Conservation (phyloP, 1,284 basidiomycete species). For the Cryptococcus sp. region DNA sequence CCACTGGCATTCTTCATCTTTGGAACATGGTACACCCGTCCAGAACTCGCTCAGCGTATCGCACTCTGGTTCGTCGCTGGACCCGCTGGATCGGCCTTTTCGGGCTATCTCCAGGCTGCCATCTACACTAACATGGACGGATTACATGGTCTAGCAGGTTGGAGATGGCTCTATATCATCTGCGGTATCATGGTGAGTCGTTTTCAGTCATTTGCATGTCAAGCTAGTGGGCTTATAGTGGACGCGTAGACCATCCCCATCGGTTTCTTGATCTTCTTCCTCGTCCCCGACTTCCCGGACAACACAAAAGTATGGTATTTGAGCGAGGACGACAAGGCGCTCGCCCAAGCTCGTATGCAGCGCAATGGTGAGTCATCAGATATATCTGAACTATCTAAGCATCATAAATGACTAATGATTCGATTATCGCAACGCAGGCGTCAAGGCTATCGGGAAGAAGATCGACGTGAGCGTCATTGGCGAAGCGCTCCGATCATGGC, state of each 20-base stretch:
- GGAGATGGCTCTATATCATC: slow-evolving; percentile 37
- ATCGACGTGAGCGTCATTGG: slow-evolving; percentile 9
- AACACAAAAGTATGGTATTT: slow-evolving; percentile 31
- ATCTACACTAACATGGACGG: slow-evolving; percentile 35
- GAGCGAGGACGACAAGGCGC: slow-evolving; percentile 18
- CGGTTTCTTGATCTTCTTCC: slow-evolving; percentile 19
- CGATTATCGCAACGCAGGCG: neutral
- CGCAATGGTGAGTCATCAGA: slow-evolving; percentile 9
- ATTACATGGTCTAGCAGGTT: slow-evolving; percentile 29
- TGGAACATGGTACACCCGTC: slow-evolving; percentile 32
- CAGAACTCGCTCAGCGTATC: slow-evolving; percentile 34
- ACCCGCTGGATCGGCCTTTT: slow-evolving; percentile 37
- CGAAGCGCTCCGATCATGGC: slow-evolving; percentile 15
- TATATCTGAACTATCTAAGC: no score
- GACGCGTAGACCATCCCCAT: slow-evolving; percentile 17
- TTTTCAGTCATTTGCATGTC: neutral
- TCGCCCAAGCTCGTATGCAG: slow-evolving; percentile 15
- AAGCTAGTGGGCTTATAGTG: no score
- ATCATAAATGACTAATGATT: neutral
- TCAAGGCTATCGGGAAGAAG: slow-evolving; percentile 6
- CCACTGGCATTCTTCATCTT: slow-evolving; percentile 29
- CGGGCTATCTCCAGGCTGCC: slow-evolving; percentile 32
- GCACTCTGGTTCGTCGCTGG: slow-evolving; percentile 35
- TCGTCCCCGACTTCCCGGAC: slow-evolving; percentile 28
- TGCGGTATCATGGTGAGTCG: slow-evolving; percentile 19